Evolutionary conservation across 768 basidiomycete genomes (phyloP), one percentile per base, ranked within the genome.

Genomic region (Coprinellus micaceus): DNA sequence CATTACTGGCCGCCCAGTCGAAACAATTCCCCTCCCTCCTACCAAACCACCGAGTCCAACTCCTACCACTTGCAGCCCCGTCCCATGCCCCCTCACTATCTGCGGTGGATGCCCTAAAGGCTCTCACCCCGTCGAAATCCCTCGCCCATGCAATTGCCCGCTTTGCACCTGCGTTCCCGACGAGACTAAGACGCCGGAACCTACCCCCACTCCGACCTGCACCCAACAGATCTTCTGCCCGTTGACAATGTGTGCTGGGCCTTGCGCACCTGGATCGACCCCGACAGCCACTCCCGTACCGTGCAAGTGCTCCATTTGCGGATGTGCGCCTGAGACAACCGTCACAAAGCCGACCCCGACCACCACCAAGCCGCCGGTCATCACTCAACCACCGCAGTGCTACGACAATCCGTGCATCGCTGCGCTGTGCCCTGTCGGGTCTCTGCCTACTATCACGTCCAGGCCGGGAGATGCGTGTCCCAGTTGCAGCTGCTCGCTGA

Each of bases 251-350:
- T 33, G 33, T 13, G 33, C 7, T 33, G 33, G 33, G 33, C n/a
- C n/a, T n/a, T 33, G 33, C 33, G 7, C 33, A 6, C 7, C 13
- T 6, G 33, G 33, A 6, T 33, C 33, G 33, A 6, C 6, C 33
- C 33, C 33, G 33, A 6, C 33, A 6, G 33, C 6, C 6, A 33
- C 13, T 6, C 33, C 33, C 6, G 7, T 6, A 33, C 33, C 33
- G 33, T 33, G 33, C 33, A 33, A 33, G 33, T 33, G 33, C 33
- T 13, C 33, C 13, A 37, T 36, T 9, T 51, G 49, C 21, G 49
- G 49, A 17, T 51, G 49, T 51, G 49, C 49, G n/a, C n/a, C 49
- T 7, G 49, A n/a, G n/a, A n/a, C n/a, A n/a, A n/a, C n/a, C n/a
- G n/a, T n/a, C n/a, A 29, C 28, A 12, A 51, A 15, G 11, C 10